Evolutionary conservation across 1,284 basidiomycete genomes (phyloP).

Genomic region (Ustilago bromivora): DNA sequence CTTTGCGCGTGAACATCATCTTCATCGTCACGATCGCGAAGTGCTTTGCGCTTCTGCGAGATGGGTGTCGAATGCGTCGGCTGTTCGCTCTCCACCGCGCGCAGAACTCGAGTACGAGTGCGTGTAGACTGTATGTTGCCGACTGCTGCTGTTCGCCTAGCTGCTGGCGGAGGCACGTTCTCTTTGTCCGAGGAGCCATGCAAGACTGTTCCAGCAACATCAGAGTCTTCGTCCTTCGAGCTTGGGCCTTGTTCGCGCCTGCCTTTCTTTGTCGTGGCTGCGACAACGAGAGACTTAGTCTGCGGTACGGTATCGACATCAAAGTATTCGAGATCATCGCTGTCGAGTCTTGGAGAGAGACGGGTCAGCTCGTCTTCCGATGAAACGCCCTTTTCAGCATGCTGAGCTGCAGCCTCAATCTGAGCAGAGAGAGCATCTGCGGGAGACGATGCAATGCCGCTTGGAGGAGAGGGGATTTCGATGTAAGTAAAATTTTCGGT

Average conservation of each 20-base stretch:
- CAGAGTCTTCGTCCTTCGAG: conserved; percentile 2
- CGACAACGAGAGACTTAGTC: background rate
- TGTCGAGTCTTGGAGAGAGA: conserved; percentile 25
- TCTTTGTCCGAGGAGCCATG: conserved; percentile 47
- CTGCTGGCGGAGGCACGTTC: conserved; percentile 31
- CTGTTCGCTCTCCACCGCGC: conserved; percentile 9
- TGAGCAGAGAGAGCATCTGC: conserved; percentile 12
- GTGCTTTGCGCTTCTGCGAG: conserved; percentile 1
- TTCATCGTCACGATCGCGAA: background rate
- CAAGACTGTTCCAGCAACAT: background rate
- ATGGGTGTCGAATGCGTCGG: conserved; percentile 37
- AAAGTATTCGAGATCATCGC: conserved; percentile 42
- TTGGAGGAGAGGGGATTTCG: conserved; percentile 3
- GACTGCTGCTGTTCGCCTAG: background rate
- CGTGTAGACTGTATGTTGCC: conserved; percentile 6
- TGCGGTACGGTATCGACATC: conserved; percentile 24
- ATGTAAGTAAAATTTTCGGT: conserved; percentile 5
- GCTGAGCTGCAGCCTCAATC: conserved; percentile 18
- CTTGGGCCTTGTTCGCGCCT: background rate
- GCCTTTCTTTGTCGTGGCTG: background rate
- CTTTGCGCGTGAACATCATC: background rate
- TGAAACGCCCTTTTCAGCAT: background rate
- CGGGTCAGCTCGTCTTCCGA: conserved; percentile 20
- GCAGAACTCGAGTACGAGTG: conserved; percentile 17
- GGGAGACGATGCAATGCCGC: background rate